Evolutionary conservation across 805 yeast genomes (phyloP), one percentile per base, ranked within the genome.

Genomic region (Candida sonorensis): DNA sequence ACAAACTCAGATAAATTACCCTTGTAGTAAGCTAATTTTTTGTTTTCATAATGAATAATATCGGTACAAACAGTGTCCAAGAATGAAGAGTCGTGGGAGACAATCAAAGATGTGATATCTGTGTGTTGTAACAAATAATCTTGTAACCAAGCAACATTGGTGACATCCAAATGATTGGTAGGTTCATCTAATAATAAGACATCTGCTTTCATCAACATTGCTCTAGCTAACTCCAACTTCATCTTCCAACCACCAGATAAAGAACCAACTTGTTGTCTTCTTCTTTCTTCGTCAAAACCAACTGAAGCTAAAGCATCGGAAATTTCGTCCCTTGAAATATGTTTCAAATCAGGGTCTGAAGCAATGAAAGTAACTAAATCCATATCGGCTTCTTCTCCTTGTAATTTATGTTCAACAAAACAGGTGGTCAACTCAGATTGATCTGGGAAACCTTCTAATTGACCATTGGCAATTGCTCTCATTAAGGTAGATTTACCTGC

Each of bases 241-340:
- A 90, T 90, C 65, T 92, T 92, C 98, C 98, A 90, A 61, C 98
- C 98, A 62, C 98, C 98, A 27, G 96, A 85, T 38, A 90, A 67
- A 2, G 97, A 84, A 24, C 96, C 96, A 36, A 92, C 96, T 29
- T 84, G 74, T 64, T 88, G 97, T 19, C 74, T 72, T 57, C 94
- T 75, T 66, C 96, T 78, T 54, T 80, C 90, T 35, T 81, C 92
- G 45, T 92, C 80, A 60, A 90, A 90, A 2, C 97, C 97, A 59
- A 90, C 97, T 31, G 75, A 75, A 28, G 65, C 77, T 38, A 90
- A 70, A 17, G 95, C 96, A 1, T 52, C 54, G 11, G 94, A 61
- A 53, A 90, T 85, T 34, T 81, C 90, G 7, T 73, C 80, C 37
- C 66, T 70, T 12, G 80, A 71, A 37, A 80, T 81, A 31, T 58